Base-by-base conservation (phyloP, 1,139 yeast genomes). In the Pichia sp. region DNA sequence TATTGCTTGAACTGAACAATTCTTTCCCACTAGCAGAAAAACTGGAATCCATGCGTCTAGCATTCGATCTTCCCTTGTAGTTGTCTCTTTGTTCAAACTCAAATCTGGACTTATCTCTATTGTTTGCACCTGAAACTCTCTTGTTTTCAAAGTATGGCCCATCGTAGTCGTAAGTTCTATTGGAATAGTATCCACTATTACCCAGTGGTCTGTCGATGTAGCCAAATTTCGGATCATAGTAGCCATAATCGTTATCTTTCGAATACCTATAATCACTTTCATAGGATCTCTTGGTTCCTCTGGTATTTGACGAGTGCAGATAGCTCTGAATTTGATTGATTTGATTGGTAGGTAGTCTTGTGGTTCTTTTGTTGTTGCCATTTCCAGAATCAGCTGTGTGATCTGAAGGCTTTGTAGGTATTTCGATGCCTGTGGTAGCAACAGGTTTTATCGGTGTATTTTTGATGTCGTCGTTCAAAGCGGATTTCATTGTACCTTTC, bases 21-120 rank as follows among this genome's bases (percentile, higher is more conserved):
- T 52, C 55, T 29, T 41, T 45, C 7, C 53, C 49, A 23, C 42
- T 34, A 7, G 50, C 49, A 7, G 16, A 33, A 7, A 50, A 41
- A 34, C 49, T 47, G 27, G 44, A 44, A 23, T 39, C 31, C n/a
- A 33, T 42, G 26, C 39, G 39, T 31, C 31, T 33, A 3, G 31
- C 33, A 6, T 39, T 33, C 8, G 39, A 28, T 33, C 36, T 38
- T 28, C 33, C 28, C 3, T 39, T 31, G 27, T 37, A 36, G 23
- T 32, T 36, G 36, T 16, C 36, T 16, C 26, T 11, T 16, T 34
- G 26, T 11, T 11, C 36, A 26, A n/a, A 36, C 8, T 37, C 38
- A 37, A 9, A 34, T 39, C 35, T 27, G 38, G 43, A 10, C 26
- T 28, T 31, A 9, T 27, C n/a, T 33, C 4, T 11, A 10, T 5